Base-by-base conservation (phyloP, 164 flowering plant genomes). In the Aristolochia fimbriata region DNA sequence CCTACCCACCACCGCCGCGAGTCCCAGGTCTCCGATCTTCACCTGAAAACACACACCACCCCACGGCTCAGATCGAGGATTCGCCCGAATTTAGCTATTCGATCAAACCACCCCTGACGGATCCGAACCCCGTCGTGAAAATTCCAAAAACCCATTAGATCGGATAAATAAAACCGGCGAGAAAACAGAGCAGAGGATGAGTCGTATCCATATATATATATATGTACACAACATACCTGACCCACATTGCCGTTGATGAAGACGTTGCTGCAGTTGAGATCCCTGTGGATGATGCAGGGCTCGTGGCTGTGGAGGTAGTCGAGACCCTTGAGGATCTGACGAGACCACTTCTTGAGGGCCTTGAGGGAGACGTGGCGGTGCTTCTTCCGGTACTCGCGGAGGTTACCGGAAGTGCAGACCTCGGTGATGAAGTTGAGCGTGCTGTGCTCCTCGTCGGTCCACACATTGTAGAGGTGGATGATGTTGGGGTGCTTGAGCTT, bases 211-310 rank as follows among this genome's bases (percentile, higher is more conserved):
- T n/a, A n/a, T n/a, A n/a, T n/a, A n/a, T n/a, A n/a, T n/a, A n/a
- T n/a, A n/a, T n/a, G n/a, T n/a, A n/a, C n/a, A n/a, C n/a, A n/a
- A n/a, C 5, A 15, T 74, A 87, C 95, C 91, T 85, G 82, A 8
- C 96, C 96, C 30, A 71, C 59, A 67, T 88, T 85, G 27, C 96
- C 96, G 69, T 88, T 88, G 78, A 88, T 77, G 73, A 88, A 84
- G 45, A 86, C 70, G 43, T 88, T 88, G 67, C 90, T 84, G 71
- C 92, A 85, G 70, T 87, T 87, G 62, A 87, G 83, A 65, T 87
- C 96, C 56, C 96, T 72, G 60, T 88, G 96, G 57, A 88, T 88
- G 55, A 88, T 63, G 57, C 88, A 87, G 4, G 95, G 95, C 24
- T 87, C 86, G 56, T 82, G 84, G 0, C 69, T 79, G 50, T 87